Evolutionary conservation across 805 yeast species (phyloP).

Genomic region (Candida maesae): DNA sequence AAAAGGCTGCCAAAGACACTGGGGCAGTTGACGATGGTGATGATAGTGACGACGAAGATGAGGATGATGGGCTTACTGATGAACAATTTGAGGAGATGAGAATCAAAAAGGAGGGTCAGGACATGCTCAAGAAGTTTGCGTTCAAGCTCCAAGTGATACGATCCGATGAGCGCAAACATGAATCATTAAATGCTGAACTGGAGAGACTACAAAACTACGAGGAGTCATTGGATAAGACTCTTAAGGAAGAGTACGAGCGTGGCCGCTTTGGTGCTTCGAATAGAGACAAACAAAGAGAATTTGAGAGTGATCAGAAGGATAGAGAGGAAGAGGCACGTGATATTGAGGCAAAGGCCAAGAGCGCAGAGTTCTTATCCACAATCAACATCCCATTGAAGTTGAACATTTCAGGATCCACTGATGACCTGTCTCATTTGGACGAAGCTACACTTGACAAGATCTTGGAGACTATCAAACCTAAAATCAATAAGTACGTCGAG

Average conservation of each 20-base stretch:
- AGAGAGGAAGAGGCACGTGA: slow-evolving; percentile 33
- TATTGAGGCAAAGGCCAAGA: slow-evolving; percentile 11
- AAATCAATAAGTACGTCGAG: slow-evolving; percentile 42
- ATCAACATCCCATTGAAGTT: slow-evolving; percentile 20
- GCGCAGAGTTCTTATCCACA: slow-evolving; percentile 16
- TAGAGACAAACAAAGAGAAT: slow-evolving; percentile 35
- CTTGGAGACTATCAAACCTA: slow-evolving; percentile 29
- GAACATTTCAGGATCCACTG: slow-evolving; percentile 14
- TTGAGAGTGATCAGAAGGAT: slow-evolving; percentile 38
- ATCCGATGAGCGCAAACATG: slow-evolving; percentile 15
- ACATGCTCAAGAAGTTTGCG: slow-evolving; percentile 20
- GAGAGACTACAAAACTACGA: slow-evolving; percentile 34
- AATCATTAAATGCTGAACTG: slow-evolving; percentile 24
- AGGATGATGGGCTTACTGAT: slow-evolving; percentile 29
- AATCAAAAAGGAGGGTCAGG: slow-evolving; percentile 22
- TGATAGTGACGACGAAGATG: slow-evolving; percentile 22
- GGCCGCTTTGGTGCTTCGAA: slow-evolving; percentile 21
- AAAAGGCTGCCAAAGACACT: slow-evolving; percentile 32
- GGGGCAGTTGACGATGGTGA: slow-evolving; percentile 21
- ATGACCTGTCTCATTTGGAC: slow-evolving; percentile 6
- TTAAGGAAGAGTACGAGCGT: slow-evolving; percentile 13
- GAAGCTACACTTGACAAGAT: slow-evolving; percentile 16
- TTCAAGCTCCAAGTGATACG: slow-evolving; percentile 16
- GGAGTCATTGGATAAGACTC: slow-evolving; percentile 31
- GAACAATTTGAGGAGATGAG: slow-evolving; percentile 32